Evolutionary conservation across 371 early-diverging fungal species (phyloP).

Genomic region (Rhizopus arrhizus): DNA sequence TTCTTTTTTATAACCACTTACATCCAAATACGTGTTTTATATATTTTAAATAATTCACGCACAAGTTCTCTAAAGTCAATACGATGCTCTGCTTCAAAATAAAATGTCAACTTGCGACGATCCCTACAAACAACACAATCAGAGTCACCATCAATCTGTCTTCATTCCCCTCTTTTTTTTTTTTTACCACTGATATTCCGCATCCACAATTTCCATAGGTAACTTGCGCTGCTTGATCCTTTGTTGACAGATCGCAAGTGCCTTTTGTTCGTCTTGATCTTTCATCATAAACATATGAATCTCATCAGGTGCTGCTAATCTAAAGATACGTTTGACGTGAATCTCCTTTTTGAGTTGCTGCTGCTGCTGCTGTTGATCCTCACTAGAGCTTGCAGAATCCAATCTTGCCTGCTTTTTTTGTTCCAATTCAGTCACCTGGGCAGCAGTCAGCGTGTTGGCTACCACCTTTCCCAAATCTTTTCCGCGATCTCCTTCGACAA

Average conservation of each 20-base stretch:
- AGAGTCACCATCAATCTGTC: background rate
- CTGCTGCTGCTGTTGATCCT: conserved; percentile 19
- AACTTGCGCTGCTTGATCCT: conserved; percentile 86
- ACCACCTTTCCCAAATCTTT: conserved; percentile 91
- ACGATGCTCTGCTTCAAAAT: conserved; percentile 89
- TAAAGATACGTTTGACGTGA: conserved; percentile 84
- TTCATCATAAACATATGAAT: conserved; percentile 72
- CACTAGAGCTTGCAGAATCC: conserved; percentile 13
- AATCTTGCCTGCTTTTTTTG: conserved; percentile 23
- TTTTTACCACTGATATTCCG: conserved; percentile 93
- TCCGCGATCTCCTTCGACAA: conserved; percentile 97
- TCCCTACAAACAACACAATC: conserved; percentile 59
- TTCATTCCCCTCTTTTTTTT: too few relatives aligned
- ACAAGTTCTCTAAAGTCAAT: conserved; percentile 99
- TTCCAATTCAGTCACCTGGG: conserved; percentile 40
- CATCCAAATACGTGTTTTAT: conserved; percentile 99
- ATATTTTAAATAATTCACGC: conserved; percentile 97
- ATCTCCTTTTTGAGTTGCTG: conserved; percentile 64
- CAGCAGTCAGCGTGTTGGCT: conserved; percentile 12
- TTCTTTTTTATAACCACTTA: conserved; percentile 10
- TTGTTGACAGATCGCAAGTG: conserved; percentile 80
- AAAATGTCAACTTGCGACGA: conserved; percentile 94
- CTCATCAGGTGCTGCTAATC: conserved; percentile 81
- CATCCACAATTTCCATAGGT: conserved; percentile 94
- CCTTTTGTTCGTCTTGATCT: conserved; percentile 86